Base-by-base conservation (phyloP, 495 filamentous ascomycete genomes). In the Neurospora sp. region DNA sequence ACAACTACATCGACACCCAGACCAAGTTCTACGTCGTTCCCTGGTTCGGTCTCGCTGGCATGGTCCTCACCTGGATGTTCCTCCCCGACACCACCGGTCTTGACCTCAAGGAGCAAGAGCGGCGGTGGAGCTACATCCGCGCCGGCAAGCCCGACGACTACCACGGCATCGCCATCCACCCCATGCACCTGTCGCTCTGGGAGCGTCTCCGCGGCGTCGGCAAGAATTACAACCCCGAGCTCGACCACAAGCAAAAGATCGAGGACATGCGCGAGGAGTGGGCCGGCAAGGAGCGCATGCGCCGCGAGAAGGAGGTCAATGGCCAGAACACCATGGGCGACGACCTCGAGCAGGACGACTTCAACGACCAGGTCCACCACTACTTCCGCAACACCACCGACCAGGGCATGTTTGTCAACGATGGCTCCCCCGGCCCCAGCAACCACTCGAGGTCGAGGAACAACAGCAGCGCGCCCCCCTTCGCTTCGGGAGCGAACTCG, bases 91-190 rank as follows among this genome's bases (percentile, higher is more conserved):
- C 94, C 74, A 97, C 94, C 12, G 94, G 94, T 65, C 89, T 97
- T 14, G 94, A 97, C 76, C 88, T 97, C 68, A 95, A 96, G 86
- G 94, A 97, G 81, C 94, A 97, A 82, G 94, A 97, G 81, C 91
- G 93, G 68, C 89, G 94, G 72, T 97, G 92, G 92, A 78, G 84
- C 53, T 97, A 88, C 80, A 90, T 97, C 78, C 89, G 92, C 46
- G 82, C 87, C 0, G 92, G 93, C 74, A 89, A 88, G 46, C 90
- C 89, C 73, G 73, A 87, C 22, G 92, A 97, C 31, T 97, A 97
- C 82, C 93, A 96, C 81, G 94, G 94, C 71, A 88, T 95, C 65
- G 94, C 94, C 72, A 87, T 97, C 69, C 93, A 97, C 83, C 89
- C 93, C 48, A 88, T 91, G 81, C 94, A 97, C 78, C 84, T 97